These are phyloP conservation scores for Penicillium pancosmium DNA, from an alignment of 495 filamentous ascomycete genomes.

Conservation along the genomic window DNA sequence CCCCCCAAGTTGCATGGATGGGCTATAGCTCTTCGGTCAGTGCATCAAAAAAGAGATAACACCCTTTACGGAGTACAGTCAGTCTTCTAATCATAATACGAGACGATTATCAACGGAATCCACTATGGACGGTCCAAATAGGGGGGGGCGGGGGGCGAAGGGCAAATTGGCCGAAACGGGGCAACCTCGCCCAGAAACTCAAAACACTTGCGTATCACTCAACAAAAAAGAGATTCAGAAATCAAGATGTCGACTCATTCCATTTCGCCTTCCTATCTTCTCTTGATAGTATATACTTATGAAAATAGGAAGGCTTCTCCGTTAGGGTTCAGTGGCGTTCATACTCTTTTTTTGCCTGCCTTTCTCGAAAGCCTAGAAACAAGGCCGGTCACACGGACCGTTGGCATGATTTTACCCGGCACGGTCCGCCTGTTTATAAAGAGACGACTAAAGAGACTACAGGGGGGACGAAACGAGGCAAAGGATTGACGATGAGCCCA, in stretches of 20 bases:
- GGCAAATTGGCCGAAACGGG: background rate
- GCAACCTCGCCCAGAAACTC: background rate
- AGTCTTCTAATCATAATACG: background rate
- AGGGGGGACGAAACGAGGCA: no score
- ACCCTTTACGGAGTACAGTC: no score
- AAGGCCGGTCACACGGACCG: background rate
- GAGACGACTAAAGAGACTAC: no score
- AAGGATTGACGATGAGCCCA: no score
- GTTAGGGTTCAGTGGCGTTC: slow-evolving; percentile 1
- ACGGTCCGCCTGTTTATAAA: no score
- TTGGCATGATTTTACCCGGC: no score
- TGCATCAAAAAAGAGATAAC: no score
- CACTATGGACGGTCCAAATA: background rate
- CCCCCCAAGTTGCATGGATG: no score
- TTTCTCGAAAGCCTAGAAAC: background rate
- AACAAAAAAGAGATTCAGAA: background rate
- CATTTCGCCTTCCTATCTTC: background rate
- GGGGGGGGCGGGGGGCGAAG: background rate
- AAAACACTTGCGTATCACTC: background rate
- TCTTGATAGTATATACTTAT: background rate
- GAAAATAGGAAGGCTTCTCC: background rate
- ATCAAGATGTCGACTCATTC: background rate
- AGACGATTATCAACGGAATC: background rate
- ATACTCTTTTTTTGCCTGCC: background rate
- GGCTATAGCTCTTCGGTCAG: no score